These are phyloP conservation scores for Ceratobasidium papillatum DNA, from an alignment of 1,284 basidiomycete species.

Conservation along the genomic window DNA sequence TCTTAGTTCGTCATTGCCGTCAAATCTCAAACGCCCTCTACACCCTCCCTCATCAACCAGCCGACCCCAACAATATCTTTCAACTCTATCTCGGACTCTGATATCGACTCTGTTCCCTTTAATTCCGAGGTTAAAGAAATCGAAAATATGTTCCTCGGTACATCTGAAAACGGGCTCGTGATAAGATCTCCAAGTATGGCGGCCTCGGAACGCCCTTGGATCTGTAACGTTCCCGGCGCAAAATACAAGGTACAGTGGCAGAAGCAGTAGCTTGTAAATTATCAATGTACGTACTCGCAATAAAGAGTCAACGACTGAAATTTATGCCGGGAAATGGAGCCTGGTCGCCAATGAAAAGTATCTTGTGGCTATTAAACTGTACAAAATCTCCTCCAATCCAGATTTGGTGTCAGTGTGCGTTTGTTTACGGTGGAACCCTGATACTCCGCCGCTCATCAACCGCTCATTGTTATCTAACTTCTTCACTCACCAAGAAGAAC, in stretches of 20 bases:
- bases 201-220: slow-evolving; percentile 57
- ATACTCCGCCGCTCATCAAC: neutral
- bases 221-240: slow-evolving; percentile 54
- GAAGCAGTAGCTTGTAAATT: neutral
- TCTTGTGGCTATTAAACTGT: neutral
- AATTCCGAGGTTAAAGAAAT: slow-evolving; percentile 34
- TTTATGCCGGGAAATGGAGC: no score
- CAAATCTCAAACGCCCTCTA: slow-evolving; percentile 4
- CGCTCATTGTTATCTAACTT: neutral
- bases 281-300: neutral
- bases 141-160: slow-evolving; percentile 43
- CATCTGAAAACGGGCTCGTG: slow-evolving; percentile 58
- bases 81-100: neutral
- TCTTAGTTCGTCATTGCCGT: slow-evolving; percentile 43
- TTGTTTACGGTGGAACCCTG: neutral
- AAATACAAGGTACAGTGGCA: slow-evolving; percentile 8
- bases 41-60: slow-evolving; percentile 44
- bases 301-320: neutral
- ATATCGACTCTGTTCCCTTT: neutral
- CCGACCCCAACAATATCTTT: neutral
- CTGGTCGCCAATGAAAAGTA: neutral
- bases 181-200: slow-evolving; percentile 67
- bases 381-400: neutral
- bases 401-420: neutral
- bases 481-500: neutral